Percentiles rank a stretch among this genome's conserved stretches.
Conservation (phyloP, 2,329 filamentous ascomycete species). For the Clarireedia homoeocarpa region DNA sequence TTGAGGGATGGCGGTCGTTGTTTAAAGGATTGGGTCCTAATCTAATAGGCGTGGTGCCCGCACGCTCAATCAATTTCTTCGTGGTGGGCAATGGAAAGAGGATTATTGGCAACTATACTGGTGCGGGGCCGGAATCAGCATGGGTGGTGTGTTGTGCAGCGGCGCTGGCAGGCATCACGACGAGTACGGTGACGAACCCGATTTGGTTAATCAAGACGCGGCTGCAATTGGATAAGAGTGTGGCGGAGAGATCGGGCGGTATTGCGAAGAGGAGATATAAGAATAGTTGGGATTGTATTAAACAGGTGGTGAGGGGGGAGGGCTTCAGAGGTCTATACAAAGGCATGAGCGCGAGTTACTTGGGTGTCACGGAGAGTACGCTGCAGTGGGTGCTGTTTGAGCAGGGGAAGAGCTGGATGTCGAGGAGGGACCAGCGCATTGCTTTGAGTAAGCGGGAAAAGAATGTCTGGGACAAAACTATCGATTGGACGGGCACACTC, state of each 20-base stretch:
- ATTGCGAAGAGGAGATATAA: constrained; percentile 61
- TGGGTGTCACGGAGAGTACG: constrained; percentile 84
- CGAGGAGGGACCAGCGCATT: constrained; percentile 51
- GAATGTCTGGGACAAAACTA: constrained; percentile 63
- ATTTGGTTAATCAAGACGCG: constrained; percentile 97
- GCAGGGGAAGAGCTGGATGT: constrained; percentile 74
- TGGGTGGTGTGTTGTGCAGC: constrained; percentile 75
- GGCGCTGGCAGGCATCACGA: constrained; percentile 71
- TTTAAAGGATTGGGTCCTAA: constrained; percentile 94
- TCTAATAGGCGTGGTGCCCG: constrained; percentile 80
- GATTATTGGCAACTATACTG: constrained; percentile 67
- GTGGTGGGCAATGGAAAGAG: constrained; percentile 89
- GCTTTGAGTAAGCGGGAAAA: constrained; percentile 51
- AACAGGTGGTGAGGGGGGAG: constrained; percentile 73
- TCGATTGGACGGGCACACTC: constrained; percentile 73
- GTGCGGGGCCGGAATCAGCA: constrained; percentile 59
- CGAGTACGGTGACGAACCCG: constrained; percentile 86
- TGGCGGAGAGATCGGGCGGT: constrained; percentile 50
- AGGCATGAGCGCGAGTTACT: constrained; percentile 82
- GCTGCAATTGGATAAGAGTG: constrained; percentile 83
- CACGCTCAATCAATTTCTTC: constrained; percentile 88
- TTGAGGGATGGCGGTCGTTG: constrained; percentile 77
- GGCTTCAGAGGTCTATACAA: constrained; percentile 79
- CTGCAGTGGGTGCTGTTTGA: constrained; percentile 94
- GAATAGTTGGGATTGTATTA: constrained; percentile 82